These are phyloP conservation scores for Ogataea kodamae DNA, from an alignment of 805 yeast species.

Conservation along the genomic window DNA sequence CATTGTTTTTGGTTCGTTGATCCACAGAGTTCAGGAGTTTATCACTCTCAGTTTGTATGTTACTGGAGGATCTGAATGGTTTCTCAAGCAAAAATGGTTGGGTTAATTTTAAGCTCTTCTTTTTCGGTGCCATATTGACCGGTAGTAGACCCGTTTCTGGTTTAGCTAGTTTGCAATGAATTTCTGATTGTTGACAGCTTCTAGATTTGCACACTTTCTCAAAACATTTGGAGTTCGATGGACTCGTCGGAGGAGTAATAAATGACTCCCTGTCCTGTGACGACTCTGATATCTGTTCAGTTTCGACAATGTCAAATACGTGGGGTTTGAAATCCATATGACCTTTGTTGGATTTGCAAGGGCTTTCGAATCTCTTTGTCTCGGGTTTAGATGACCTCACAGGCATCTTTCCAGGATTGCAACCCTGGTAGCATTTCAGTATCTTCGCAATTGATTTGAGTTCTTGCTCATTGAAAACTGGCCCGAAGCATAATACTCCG, in stretches of 20 bases:
- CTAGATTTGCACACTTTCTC: not conserved
- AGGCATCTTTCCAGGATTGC: too few species aligned
- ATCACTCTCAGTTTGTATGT: not conserved
- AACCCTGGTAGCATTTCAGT: conserved; percentile 12
- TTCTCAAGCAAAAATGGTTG: too few species aligned
- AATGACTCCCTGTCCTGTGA: too few species aligned
- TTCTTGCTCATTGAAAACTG: conserved; percentile 13
- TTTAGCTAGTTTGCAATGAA: not conserved
- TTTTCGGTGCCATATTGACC: too few species aligned
- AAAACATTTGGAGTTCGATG: too few species aligned
- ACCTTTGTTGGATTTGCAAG: too few species aligned
- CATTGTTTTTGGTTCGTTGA: not conserved
- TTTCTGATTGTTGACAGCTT: not conserved
- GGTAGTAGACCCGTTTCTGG: not conserved
- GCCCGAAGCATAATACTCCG: conserved; percentile 10
- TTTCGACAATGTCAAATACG: not conserved
- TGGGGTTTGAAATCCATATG: too few species aligned
- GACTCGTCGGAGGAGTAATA: too few species aligned
- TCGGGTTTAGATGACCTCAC: too few species aligned
- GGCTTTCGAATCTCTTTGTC: too few species aligned
- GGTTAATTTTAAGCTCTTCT: too few species aligned
- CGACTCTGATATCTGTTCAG: not conserved
- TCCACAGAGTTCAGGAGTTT: not conserved
- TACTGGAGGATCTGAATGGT: too few species aligned
- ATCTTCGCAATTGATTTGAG: conserved; percentile 10